These are phyloP conservation scores for Gentiana straminea DNA, from an alignment of 257 asterid genomes.

Conservation along the genomic window DNA sequence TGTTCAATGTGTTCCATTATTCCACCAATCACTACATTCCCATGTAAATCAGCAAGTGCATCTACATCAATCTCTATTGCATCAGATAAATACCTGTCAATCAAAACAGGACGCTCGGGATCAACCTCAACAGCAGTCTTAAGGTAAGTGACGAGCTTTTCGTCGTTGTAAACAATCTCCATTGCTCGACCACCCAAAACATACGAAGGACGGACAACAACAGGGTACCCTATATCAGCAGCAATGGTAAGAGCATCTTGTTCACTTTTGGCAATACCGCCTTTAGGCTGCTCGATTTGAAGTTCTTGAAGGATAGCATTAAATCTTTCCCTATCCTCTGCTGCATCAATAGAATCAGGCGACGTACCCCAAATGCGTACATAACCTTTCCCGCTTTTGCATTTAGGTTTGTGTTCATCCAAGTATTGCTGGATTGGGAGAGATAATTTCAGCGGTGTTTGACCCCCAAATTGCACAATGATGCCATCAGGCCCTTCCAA, in stretches of 20 bases:
- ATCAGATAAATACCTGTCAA: slow-evolving; percentile 79
- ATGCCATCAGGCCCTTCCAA: slow-evolving; percentile 96
- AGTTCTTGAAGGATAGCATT: slow-evolving; percentile 71
- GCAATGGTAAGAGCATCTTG: slow-evolving; percentile 88
- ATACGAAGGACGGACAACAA: slow-evolving; percentile 94
- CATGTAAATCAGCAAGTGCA: slow-evolving; percentile 66
- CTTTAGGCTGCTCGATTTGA: slow-evolving; percentile 89
- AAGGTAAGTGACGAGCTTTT: slow-evolving; percentile 68
- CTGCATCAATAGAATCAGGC: slow-evolving; percentile 93
- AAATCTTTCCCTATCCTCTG: slow-evolving; percentile 92
- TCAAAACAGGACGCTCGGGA: slow-evolving; percentile 89
- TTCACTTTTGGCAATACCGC: slow-evolving; percentile 93
- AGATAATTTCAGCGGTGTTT: slow-evolving; percentile 82
- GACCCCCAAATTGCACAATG: slow-evolving; percentile 97
- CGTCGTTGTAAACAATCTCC: slow-evolving; percentile 96
- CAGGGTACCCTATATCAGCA: slow-evolving; percentile 83
- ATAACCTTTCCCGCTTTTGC: slow-evolving; percentile 51
- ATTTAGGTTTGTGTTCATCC: slow-evolving; percentile 50
- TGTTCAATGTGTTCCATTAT: slow-evolving; percentile 99
- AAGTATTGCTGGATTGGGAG: slow-evolving; percentile 73
- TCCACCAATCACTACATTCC: slow-evolving; percentile 94
- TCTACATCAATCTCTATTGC: slow-evolving; percentile 90
- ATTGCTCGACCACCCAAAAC: slow-evolving; percentile 97
- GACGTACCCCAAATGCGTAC: slow-evolving; percentile 97
- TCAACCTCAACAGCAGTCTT: slow-evolving; percentile 93